Evolutionary conservation across 805 yeast species (phyloP), one percentile per base, ranked within the genome.

Genomic region (Metschnikowia cubensis): DNA sequence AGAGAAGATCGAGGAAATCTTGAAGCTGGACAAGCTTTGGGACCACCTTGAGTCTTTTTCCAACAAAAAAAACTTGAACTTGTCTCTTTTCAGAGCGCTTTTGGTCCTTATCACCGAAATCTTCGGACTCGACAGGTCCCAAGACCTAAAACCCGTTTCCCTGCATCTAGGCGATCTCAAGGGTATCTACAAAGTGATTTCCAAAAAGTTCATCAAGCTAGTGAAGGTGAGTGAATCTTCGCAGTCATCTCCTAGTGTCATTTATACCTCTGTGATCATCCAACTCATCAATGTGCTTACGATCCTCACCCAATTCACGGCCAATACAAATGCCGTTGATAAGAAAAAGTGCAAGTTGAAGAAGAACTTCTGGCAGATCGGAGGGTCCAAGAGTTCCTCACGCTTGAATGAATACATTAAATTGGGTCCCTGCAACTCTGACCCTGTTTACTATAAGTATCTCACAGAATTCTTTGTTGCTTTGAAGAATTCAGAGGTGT

Each of bases 341-440:
- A 21, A 43, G 31, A 43, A 35, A 13, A 35, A 29, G 39, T 25
- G 6, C 25, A 61, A 64, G n/a, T 65, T 73, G 39, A 77, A 80
- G 53, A 69, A 75, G 15, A 76, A 71, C 29, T 70, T 85, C 43
- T 84, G 89, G 84, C 65, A 73, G 3, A 52, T 62, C 4, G 78
- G 76, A 18, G 84, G 84, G 15, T 56, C 59, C 42, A 70, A 71
- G 48, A 54, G 63, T 49, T 67, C 67, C 3, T 55, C 81, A 1
- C 70, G 72, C 50, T 59, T 86, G 10, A 42, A 70, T 1, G 75
- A 67, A 0, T 75, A 83, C 53, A 56, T 86, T 18, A 67, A 67
- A 11, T 53, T 81, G 13, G 86, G 89, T 0, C 79, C 81, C 1
- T 70, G 83, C 42, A 73, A 72, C 45, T 81, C 87, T 45, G 68